Evolutionary conservation across 345 rosid genomes (phyloP).

Genomic region (Salix suchowensis): DNA sequence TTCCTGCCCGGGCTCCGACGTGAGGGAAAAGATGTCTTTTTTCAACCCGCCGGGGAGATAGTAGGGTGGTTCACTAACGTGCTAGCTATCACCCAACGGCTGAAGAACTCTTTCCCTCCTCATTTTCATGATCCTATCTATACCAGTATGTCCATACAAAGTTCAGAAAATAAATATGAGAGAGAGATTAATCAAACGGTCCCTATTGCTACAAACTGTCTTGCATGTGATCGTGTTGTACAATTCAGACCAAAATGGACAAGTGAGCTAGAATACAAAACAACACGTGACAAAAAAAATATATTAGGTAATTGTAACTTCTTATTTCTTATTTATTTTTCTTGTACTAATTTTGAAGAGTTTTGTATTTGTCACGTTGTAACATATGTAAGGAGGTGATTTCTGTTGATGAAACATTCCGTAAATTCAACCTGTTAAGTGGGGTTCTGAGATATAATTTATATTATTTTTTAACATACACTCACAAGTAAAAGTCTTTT

Average conservation of each 20-base stretch:
- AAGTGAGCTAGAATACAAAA: too few species aligned
- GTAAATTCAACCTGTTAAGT: rapidly evolving
- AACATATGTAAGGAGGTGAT: not conserved
- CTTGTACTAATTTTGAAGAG: too few species aligned
- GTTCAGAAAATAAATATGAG: not conserved
- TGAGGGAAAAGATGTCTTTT: not conserved
- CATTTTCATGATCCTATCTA: not conserved
- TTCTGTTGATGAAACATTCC: too few species aligned
- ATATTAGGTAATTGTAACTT: too few species aligned
- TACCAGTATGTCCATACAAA: not conserved
- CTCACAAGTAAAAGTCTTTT: too few species aligned
- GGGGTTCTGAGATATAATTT: too few species aligned
- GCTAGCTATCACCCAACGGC: not conserved
- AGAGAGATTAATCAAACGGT: not conserved
- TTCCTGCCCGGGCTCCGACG: not conserved
- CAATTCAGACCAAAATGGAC: not conserved
- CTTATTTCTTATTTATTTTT: too few species aligned
- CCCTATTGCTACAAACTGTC: not conserved
- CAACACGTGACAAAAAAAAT: too few species aligned
- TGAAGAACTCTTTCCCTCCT: not conserved
- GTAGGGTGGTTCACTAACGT: not conserved
- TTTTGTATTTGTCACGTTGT: not conserved
- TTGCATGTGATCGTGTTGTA: not conserved
- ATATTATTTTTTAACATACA: too few species aligned
- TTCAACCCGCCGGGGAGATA: not conserved